Evolutionary conservation across 257 asterid species (phyloP).

Genomic region (Petunia secreta): DNA sequence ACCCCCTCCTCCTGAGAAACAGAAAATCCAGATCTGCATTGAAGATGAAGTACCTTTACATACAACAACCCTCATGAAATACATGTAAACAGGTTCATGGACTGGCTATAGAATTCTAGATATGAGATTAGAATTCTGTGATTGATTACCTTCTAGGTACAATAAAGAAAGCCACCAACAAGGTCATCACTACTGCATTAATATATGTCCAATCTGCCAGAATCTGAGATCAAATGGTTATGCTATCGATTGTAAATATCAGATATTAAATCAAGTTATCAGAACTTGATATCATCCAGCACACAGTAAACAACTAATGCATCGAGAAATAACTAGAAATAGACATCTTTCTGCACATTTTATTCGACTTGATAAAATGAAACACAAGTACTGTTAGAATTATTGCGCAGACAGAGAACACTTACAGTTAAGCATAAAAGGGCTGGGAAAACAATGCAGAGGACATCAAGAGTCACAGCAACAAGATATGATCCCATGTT

Average conservation of each 20-base stretch:
- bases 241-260: conserved; percentile 14
- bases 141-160: conserved; percentile 54
- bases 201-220: conserved; percentile 70
- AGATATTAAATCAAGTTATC: conserved; percentile 9
- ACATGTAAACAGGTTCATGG: conserved; percentile 24
- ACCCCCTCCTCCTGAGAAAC: conserved; percentile 55
- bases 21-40: conserved; percentile 63
- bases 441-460: conserved; percentile 58
- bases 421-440: conserved; percentile 76
- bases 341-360: background rate
- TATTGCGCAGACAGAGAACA: conserved; percentile 25
- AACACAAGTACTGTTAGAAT: background rate
- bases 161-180: conserved; percentile 49
- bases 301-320: conserved; percentile 2
- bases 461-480: conserved; percentile 55
- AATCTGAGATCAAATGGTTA: conserved; percentile 56
- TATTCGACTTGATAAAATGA: background rate
- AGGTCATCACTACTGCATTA: conserved; percentile 46
- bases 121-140: conserved; percentile 13
- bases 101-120: conserved; percentile 24
- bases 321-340: background rate
- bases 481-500: conserved; percentile 44
- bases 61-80: conserved; percentile 24
- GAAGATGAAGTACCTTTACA: conserved; percentile 47
- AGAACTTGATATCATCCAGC: conserved; percentile 24